Conservation (phyloP, 306 rosid genomes). For the Rosa multiflora region DNA sequence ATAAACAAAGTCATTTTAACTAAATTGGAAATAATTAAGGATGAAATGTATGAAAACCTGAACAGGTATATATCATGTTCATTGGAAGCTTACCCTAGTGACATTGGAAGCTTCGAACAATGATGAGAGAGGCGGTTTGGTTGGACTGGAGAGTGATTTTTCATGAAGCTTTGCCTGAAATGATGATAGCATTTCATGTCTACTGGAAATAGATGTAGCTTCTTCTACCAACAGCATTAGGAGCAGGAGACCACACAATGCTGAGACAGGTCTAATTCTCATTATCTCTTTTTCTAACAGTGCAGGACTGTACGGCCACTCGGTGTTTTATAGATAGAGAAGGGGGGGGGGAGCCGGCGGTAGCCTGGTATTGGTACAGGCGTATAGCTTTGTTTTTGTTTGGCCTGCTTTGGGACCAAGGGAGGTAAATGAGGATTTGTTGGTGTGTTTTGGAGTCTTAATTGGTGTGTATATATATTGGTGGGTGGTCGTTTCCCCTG, state of each 20-base stretch:
- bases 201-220: slow-evolving; percentile 15
- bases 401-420: background rate
- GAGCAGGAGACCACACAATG: slow-evolving; percentile 23
- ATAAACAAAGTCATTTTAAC: background rate
- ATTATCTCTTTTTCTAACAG: background rate
- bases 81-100: slow-evolving; percentile 24
- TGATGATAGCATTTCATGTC: slow-evolving; percentile 22
- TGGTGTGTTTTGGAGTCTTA: background rate
- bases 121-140: slow-evolving; percentile 11
- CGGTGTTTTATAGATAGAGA: background rate
- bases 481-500: background rate
- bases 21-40: background rate
- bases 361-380: background rate
- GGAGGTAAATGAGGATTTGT: background rate
- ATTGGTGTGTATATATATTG: background rate
- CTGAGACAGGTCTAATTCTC: background rate
- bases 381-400: background rate
- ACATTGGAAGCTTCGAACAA: slow-evolving; percentile 32
- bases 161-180: slow-evolving; percentile 24
- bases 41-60: background rate
- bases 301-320: background rate
- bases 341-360: background rate
- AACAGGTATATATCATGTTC: background rate
- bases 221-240: slow-evolving; percentile 11
- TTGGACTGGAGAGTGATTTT: background rate